Percentiles rank a stretch among this genome's conserved stretches.
Evolutionary conservation across 179 eudicot species (phyloP).

Genomic region (Vitellaria paradoxa): DNA sequence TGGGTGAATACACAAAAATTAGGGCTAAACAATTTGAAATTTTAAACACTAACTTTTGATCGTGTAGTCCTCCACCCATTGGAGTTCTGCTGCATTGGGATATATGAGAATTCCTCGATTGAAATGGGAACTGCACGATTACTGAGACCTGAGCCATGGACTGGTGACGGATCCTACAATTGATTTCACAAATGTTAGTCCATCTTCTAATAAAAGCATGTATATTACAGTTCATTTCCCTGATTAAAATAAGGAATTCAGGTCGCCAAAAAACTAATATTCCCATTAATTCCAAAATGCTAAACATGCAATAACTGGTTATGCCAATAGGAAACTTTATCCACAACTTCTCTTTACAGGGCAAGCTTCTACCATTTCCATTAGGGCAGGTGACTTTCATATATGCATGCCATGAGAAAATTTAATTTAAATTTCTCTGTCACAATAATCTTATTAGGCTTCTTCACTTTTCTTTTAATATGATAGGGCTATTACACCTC

Average conservation of each 20-base stretch:
- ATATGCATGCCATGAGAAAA: background rate
- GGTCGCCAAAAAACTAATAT: background rate
- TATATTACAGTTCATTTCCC: background rate
- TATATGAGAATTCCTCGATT: conserved; percentile 55
- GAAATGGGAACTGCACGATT: conserved; percentile 28
- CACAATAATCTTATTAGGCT: background rate
- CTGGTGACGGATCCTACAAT: conserved; percentile 42
- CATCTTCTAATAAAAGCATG: background rate
- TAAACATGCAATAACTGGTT: background rate
- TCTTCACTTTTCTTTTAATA: background rate
- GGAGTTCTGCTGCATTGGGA: conserved; percentile 36
- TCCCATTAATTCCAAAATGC: background rate
- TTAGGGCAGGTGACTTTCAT: background rate
- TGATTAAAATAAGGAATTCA: background rate
- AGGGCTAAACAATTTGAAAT: background rate
- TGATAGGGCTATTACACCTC: background rate
- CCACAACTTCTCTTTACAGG: background rate
- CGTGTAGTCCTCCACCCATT: conserved; percentile 81
- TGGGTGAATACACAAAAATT: background rate
- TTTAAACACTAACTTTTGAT: conserved; percentile 51
- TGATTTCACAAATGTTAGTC: conserved; percentile 1
- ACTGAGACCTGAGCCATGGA: conserved; percentile 18
- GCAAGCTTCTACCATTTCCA: background rate
- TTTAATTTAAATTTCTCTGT: background rate
- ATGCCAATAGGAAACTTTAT: background rate